Base-by-base conservation (phyloP, 768 basidiomycete species). In the Pilatotrama ljubarskyi region DNA sequence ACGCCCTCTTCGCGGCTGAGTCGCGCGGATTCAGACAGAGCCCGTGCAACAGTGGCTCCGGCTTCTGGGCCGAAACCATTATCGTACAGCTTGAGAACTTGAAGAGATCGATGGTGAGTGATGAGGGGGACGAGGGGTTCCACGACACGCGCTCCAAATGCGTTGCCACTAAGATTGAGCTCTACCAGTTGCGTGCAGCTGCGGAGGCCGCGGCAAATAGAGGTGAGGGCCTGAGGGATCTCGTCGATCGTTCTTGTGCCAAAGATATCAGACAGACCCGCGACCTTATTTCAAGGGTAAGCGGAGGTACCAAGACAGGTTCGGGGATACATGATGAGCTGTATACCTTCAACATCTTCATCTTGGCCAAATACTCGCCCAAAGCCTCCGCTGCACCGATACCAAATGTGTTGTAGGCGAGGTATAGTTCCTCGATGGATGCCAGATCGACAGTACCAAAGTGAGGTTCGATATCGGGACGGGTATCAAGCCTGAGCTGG, bases 1-100 rank as follows among this genome's bases (percentile, higher is more conserved):
- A 51, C 26, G 51, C 37, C 51, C 29, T 41, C 51, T n/a, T 40
- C 38, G 38, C 41, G 37, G 51, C 51, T 53, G 38, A 54, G 52
- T 18, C 38, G 29, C 18, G 38, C 52, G 9, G 38, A 41, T 25
- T 43, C 52, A 11, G 22, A 20, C 9, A 54, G 40, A 11, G 40
- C 52, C 25, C 41, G 15, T 8, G 38, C 52, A 11, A 54, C 20
- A 18, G 52, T 54, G 29, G 52, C 38, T 14, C 52, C 52, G 9
- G 38, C 40, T 25, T 25, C 38, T 32, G 37, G 52, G 42, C 52
- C 24, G 42, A 43, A 54, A 2, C 40, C 52, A 37, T 53, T 53
- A 37, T 50, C 49, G 35, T 51, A 22, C 8, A 36, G 49, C 32
- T 51, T 51, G 32, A 37, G 14, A 2, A 22, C 36, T 47, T 26